These are phyloP conservation scores for Perilla frutescens DNA, from an alignment of 257 asterid genomes.

Conservation along the genomic window DNA sequence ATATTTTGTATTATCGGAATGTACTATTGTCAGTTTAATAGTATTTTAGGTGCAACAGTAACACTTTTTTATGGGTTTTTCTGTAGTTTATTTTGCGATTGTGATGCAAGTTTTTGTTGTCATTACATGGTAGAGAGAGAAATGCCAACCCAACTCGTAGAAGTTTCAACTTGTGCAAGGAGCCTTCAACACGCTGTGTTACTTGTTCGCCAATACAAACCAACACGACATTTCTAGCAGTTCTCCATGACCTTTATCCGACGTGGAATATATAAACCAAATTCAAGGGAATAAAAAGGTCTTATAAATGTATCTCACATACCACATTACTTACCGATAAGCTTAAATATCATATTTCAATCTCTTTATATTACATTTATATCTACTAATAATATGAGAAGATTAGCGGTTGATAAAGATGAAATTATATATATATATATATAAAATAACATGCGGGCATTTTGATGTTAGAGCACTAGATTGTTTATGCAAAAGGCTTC, in stretches of 20 bases:
- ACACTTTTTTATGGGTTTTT: not conserved
- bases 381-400: too few relatives aligned
- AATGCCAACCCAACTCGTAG: not conserved
- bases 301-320: too few relatives aligned
- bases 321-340: too few relatives aligned
- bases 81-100: not conserved
- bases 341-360: too few relatives aligned
- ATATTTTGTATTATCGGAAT: not conserved
- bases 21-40: not conserved
- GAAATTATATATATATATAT: too few relatives aligned
- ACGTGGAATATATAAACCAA: too few relatives aligned
- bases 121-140: not conserved
- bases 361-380: too few relatives aligned
- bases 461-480: too few relatives aligned
- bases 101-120: not conserved
- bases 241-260: too few relatives aligned
- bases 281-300: too few relatives aligned
- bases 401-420: too few relatives aligned
- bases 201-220: constrained; percentile 35
- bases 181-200: constrained; percentile 1
- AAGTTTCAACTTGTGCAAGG: not conserved
- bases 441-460: too few relatives aligned
- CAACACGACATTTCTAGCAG: not conserved
- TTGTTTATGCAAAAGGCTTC: not conserved
- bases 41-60: not conserved